Conservation (phyloP, 2,329 filamentous ascomycete genomes). For the Fusarium palustre region DNA sequence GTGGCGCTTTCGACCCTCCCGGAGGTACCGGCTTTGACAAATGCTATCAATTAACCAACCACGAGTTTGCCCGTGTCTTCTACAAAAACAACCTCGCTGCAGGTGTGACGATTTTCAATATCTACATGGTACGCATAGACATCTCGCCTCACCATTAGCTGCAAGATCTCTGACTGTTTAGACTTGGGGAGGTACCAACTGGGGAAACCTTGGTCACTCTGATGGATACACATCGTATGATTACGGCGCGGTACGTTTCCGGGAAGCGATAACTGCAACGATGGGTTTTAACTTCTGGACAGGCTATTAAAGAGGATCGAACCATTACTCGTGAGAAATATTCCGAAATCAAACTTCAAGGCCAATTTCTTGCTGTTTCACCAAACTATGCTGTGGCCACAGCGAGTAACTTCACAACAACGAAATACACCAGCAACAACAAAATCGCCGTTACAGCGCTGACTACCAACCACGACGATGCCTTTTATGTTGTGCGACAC, state of each 20-base stretch:
- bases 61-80: slow-evolving; percentile 82
- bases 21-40: slow-evolving; percentile 76
- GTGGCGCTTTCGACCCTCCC: slow-evolving; percentile 79
- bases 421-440: slow-evolving; percentile 63
- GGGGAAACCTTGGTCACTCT: slow-evolving; percentile 81
- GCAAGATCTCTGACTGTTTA: slow-evolving; percentile 40
- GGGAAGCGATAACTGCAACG: fast-evolving
- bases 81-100: slow-evolving; percentile 80
- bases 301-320: slow-evolving; percentile 74
- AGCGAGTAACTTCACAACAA: slow-evolving; percentile 62
- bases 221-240: slow-evolving; percentile 72
- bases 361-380: slow-evolving; percentile 79
- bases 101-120: slow-evolving; percentile 74
- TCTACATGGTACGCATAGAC: slow-evolving; percentile 73
- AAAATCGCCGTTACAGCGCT: slow-evolving; percentile 72
- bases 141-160: fast-evolving
- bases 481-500: slow-evolving; percentile 77
- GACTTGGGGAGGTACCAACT: slow-evolving; percentile 83
- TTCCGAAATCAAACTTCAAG: slow-evolving; percentile 80
- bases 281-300: fast-evolving
- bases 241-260: slow-evolving; percentile 58
- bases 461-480: slow-evolving; percentile 60
- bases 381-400: slow-evolving; percentile 74
- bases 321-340: slow-evolving; percentile 79
- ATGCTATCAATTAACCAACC: slow-evolving; percentile 73